These are phyloP conservation scores for Croton setiger DNA, from an alignment of 441 rosid genomes.

Conservation along the genomic window DNA sequence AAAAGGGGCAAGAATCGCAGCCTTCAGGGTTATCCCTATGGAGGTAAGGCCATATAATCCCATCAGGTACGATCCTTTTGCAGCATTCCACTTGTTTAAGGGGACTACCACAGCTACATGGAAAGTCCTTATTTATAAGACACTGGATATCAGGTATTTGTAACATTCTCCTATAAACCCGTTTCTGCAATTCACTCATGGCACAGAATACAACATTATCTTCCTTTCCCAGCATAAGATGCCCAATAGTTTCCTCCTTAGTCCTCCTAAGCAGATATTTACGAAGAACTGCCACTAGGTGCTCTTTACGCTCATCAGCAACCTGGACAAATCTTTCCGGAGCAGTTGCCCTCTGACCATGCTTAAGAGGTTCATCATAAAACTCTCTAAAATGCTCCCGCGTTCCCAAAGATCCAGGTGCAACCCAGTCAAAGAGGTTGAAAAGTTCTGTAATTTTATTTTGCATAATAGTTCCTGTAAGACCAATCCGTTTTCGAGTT, in stretches of 20 bases:
- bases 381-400: conserved; percentile 84
- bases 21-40: conserved; percentile 84
- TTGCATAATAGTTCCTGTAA: conserved; percentile 92
- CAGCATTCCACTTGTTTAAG: conserved; percentile 90
- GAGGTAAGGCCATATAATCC: conserved; percentile 83
- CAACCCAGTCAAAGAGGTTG: conserved; percentile 87
- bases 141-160: conserved; percentile 83
- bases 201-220: conserved; percentile 93
- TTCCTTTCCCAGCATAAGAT: conserved; percentile 97
- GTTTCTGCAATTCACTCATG: conserved; percentile 87
- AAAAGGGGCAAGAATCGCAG: conserved; percentile 94
- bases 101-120: conserved; percentile 90
- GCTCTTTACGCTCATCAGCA: conserved; percentile 82
- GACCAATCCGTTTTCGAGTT: conserved; percentile 68
- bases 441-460: conserved; percentile 89
- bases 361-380: conserved; percentile 88
- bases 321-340: conserved; percentile 68
- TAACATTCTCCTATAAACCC: conserved; percentile 75
- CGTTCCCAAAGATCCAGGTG: conserved; percentile 82
- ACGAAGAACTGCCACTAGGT: conserved; percentile 57
- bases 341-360: conserved; percentile 89
- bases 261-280: conserved; percentile 92
- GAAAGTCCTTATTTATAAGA: conserved; percentile 82
- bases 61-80: conserved; percentile 79
- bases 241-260: conserved; percentile 94